Evolutionary conservation across 192 early-diverging fungal species (phyloP), one percentile per base, ranked within the genome.

Genomic region (Funneliformis mosseae): DNA sequence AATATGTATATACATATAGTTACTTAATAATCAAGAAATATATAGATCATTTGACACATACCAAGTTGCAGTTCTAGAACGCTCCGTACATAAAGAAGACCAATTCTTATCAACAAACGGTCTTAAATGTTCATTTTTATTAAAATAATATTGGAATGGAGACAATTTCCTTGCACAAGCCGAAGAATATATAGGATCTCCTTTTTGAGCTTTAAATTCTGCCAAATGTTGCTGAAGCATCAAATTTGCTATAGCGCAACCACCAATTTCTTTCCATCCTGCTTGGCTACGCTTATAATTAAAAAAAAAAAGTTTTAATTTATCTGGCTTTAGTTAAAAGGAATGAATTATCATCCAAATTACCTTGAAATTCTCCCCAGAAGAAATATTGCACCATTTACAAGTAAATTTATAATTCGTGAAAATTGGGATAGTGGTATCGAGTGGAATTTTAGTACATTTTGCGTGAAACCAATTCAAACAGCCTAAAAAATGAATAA

Each of bases 191-290:
- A 18, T 48, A 25, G 27, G 33, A 46, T 74, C 82, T 33, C 43
- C 78, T 73, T 61, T 79, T 74, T 61, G 62, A 45, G 64, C 83
- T 61, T 77, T 73, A 38, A 41, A 81, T 41, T 83, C 73, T 25
- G 75, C 76, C 18, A 88, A 76, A 33, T 87, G 84, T 78, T 90
- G 82, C 45, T 90, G 81, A 4, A 92, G 79, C 48, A 88, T 88
- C 25, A 93, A 77, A 66, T 92, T 92, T 25, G 92, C 92, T 12
- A 93, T 86, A 6, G 92, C 83, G 3, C 89, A 92, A 6, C 86
- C 85, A 45, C 88, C 87, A 18, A 91, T 90, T 61, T 92, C 91
- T 81, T 92, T 92, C 91, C 91, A 92, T 27, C 89, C 87, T 8
- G 89, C 89, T 61, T 90, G 87, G 10, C 86, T 88, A 16, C 91